These are phyloP conservation scores for Cicer judaicum DNA, from an alignment of 306 rosid species.

Conservation along the genomic window DNA sequence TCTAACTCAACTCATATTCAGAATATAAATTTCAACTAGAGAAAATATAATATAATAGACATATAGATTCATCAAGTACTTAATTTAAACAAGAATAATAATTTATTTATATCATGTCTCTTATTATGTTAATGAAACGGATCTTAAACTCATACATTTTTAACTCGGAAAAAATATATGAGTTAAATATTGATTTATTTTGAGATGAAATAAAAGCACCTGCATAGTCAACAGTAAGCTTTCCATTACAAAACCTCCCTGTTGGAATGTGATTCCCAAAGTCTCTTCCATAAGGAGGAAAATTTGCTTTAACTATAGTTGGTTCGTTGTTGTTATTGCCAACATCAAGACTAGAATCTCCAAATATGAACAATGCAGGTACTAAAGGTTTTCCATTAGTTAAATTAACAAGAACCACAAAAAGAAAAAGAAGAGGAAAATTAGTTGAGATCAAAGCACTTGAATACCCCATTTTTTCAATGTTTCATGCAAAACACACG, in stretches of 20 bases:
- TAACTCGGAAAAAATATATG: too few species aligned
- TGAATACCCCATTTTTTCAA: neutral
- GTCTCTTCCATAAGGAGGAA: slow-evolving; percentile 83
- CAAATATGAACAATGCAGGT: slow-evolving; percentile 75
- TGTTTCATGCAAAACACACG: neutral
- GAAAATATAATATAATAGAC: too few species aligned
- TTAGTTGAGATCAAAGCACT: slow-evolving; percentile 26
- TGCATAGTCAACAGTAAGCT: slow-evolving; percentile 63
- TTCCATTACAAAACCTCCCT: slow-evolving; percentile 84
- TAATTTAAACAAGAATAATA: too few species aligned
- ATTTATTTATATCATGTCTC: too few species aligned
- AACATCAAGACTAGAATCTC: slow-evolving; percentile 76
- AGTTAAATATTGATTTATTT: too few species aligned
- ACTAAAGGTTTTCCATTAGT: slow-evolving; percentile 58
- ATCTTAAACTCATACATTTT: too few species aligned
- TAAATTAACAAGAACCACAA: slow-evolving; percentile 38
- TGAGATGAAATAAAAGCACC: slow-evolving; percentile 42
- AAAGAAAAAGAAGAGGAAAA: slow-evolving; percentile 41
- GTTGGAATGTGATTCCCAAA: slow-evolving; percentile 56
- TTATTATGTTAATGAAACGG: too few species aligned
- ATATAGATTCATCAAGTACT: too few species aligned
- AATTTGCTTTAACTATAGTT: slow-evolving; percentile 63
- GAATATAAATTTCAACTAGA: too few species aligned
- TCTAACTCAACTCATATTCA: too few species aligned
- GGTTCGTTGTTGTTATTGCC: slow-evolving; percentile 65